phyloP scores from a whole-genome alignment of 768 basidiomycete genomes.

The Amanita rubescens region DNA sequence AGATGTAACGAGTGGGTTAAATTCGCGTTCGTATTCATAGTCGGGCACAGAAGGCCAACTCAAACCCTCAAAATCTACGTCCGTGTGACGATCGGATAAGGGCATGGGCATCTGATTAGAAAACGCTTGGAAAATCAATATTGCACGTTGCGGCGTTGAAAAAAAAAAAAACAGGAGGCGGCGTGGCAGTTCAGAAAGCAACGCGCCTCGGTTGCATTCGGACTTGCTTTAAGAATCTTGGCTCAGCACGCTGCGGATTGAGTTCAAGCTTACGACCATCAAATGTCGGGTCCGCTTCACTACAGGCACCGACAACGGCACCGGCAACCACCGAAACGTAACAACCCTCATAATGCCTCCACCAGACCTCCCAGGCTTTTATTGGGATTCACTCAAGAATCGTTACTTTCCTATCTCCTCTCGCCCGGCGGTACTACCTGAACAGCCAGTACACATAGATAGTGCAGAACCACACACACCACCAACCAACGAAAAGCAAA shows the following conservation, averaged over 20 bases:
- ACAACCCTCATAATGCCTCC: background rate
- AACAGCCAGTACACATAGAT: constrained; percentile 2
- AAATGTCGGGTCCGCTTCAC: too few species aligned
- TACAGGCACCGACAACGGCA: too few species aligned
- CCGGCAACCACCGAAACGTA: background rate
- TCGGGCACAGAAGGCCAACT: background rate
- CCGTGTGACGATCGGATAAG: too few species aligned
- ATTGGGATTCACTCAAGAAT: constrained; percentile 33
- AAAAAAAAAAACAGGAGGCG: background rate
- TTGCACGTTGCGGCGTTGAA: background rate
- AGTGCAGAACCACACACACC: background rate
- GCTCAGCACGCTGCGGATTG: too few species aligned
- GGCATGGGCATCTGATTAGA: background rate
- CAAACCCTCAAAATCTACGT: background rate
- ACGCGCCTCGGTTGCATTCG: too few species aligned
- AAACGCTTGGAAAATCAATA: too few species aligned
- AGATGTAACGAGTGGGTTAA: background rate
- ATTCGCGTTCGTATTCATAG: too few species aligned
- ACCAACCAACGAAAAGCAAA: too few species aligned
- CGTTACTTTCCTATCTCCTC: constrained; percentile 53
- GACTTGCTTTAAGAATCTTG: too few species aligned
- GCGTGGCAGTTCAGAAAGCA: too few species aligned
- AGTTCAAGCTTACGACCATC: too few species aligned
- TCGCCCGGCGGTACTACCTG: constrained; percentile 17
- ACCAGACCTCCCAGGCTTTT: background rate